Percentiles rank a stretch among this genome's conserved stretches.
phyloP scores from a whole-genome alignment of 441 rosid genomes.

The Erysimum cheiri region DNA sequence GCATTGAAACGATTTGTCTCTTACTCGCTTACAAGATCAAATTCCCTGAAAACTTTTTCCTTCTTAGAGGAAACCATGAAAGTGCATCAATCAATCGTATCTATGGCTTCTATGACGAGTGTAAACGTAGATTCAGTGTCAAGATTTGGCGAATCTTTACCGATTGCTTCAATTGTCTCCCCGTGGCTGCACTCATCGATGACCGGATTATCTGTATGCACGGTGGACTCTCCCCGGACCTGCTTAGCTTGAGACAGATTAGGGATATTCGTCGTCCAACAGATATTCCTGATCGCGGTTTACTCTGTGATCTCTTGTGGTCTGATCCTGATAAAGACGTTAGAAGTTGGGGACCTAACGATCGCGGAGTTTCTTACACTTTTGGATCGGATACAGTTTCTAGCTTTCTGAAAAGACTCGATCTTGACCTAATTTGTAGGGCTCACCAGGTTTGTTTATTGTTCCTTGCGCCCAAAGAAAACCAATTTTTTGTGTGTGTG shows the following conservation, averaged over 20 bases:
- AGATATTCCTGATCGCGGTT: slow-evolving; percentile 63
- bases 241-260: slow-evolving; percentile 57
- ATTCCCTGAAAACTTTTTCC: slow-evolving; percentile 61
- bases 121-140: slow-evolving; percentile 61
- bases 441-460: slow-evolving; percentile 59
- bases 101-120: slow-evolving; percentile 74
- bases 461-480: slow-evolving; percentile 23
- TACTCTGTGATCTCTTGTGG: slow-evolving; percentile 73
- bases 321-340: slow-evolving; percentile 60
- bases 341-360: slow-evolving; percentile 59
- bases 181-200: slow-evolving; percentile 67
- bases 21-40: slow-evolving; percentile 69
- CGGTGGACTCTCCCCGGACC: slow-evolving; percentile 69
- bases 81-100: slow-evolving; percentile 65
- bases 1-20: slow-evolving; percentile 69
- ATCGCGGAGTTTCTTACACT: slow-evolving; percentile 65
- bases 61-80: slow-evolving; percentile 71
- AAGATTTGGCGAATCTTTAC: slow-evolving; percentile 63
- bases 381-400: slow-evolving; percentile 60
- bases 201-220: slow-evolving; percentile 70
- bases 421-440: slow-evolving; percentile 65
- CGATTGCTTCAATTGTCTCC: slow-evolving; percentile 73
- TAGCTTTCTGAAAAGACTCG: slow-evolving; percentile 52
- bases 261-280: slow-evolving; percentile 59
- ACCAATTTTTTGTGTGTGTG: neutral